Evolutionary conservation across 2,329 filamentous ascomycete genomes (phyloP), one percentile per base, ranked within the genome.

Genomic region (Sporothrix euskadiensis): DNA sequence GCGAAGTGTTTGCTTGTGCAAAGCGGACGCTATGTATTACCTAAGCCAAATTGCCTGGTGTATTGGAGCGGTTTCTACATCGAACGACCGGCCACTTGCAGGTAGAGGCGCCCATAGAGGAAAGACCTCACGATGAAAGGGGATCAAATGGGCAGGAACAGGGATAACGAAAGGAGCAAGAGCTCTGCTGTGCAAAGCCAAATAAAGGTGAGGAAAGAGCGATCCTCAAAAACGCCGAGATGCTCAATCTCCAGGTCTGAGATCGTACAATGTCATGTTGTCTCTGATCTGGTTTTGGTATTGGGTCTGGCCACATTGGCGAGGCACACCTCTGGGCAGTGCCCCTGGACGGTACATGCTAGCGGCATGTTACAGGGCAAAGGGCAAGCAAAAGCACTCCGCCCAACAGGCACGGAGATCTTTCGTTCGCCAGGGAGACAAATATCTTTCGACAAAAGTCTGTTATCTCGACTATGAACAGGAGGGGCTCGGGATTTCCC

Each of bases 11-110:
- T 49, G 16, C 32, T 57, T 69, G 71, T 73, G 74, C 74, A 71
- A 73, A 73, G 74, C 72, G 66, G 72, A 70, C 72, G 72, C 72
- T 74, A 75, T 75, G 26, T 26, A 73, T 72, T 72, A 75, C 74
- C 74, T 73, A 73, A 74, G 72, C 71, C 74, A 75, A 73, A 26
- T 72, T 75, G 72, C 71, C 71, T 65, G 71, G 73, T 69, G 6
- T 41, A 9, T 10, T 2, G 19, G 52, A 74, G 71, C 71, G 71
- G 73, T 52, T 54, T 35, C 56, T 41, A 19, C 44, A 59, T 56
- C 47, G 69, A 63, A 63, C 52, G 69, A 19, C 41, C 22, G 63
- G 12, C 41, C 22, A 19, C 16, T n/a, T 3, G 41, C 41, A 10
- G 22, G 26, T 32, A 66, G 41, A 66, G 19, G 14, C 14, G 5